Evolutionary conservation across 345 rosid species (phyloP).

Genomic region (Salix koriyanagi): DNA sequence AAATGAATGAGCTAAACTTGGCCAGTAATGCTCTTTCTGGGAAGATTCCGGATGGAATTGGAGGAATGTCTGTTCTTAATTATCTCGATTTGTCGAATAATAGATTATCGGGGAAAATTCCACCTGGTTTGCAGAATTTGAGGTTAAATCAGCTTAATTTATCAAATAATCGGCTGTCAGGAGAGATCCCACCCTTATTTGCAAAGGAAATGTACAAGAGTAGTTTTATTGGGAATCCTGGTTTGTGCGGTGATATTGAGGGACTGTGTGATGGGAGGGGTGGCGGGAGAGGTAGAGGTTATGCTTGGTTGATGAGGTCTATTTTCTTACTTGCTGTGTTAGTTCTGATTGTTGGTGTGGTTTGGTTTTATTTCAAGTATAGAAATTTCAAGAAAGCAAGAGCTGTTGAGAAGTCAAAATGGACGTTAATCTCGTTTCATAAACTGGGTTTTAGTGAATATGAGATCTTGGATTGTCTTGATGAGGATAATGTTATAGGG

Average conservation of each 20-base stretch:
- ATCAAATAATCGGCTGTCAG: constrained; percentile 64
- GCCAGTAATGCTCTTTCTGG: constrained; percentile 62
- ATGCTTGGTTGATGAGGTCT: constrained; percentile 64
- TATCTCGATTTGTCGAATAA: constrained; percentile 88
- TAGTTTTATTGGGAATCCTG: constrained; percentile 80
- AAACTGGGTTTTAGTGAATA: constrained; percentile 83
- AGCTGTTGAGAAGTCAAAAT: constrained; percentile 71
- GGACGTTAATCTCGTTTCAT: constrained; percentile 97
- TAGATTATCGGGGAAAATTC: constrained; percentile 59
- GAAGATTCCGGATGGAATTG: constrained; percentile 59
- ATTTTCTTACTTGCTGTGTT: constrained; percentile 66
- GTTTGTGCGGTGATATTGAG: constrained; percentile 61
- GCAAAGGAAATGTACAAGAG: constrained; percentile 54
- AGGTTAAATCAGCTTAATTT: constrained; percentile 87
- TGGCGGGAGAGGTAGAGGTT: constrained; percentile 53
- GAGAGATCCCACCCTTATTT: constrained; percentile 65
- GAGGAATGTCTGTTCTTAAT: constrained; percentile 66
- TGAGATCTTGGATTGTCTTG: constrained; percentile 79
- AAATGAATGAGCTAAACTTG: constrained; percentile 72
- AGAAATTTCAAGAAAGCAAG: constrained; percentile 56
- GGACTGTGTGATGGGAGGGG: constrained; percentile 55
- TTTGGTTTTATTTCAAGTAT: constrained; percentile 85
- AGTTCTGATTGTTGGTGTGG: constrained; percentile 60
- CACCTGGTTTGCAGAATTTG: constrained; percentile 63
- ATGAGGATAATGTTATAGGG: constrained; percentile 93